phyloP scores from a whole-genome alignment of 2,329 filamentous ascomycete species.

The Lasiodiplodia sp. region DNA sequence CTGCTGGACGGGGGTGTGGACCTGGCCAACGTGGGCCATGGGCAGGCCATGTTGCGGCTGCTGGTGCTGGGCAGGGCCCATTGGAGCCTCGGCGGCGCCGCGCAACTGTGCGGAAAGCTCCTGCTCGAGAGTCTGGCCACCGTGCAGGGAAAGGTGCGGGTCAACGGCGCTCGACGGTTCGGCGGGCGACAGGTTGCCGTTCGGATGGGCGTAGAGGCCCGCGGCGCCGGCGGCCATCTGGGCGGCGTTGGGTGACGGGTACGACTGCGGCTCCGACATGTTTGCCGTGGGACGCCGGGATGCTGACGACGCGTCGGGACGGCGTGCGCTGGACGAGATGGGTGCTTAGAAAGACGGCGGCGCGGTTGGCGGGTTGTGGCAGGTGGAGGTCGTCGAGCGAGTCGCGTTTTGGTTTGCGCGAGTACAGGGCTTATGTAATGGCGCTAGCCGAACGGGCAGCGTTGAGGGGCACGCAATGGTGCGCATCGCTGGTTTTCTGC shows the following conservation, averaged over 20 bases:
- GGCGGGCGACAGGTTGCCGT: constrained; percentile 39
- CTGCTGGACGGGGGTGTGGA: constrained; percentile 44
- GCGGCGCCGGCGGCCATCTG: constrained; percentile 42
- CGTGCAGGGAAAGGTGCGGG: constrained; percentile 35
- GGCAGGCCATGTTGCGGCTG: constrained; percentile 39
- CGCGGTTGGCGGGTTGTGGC: constrained; percentile 34
- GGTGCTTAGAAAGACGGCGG: constrained; percentile 32
- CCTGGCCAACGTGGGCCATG: constrained; percentile 43
- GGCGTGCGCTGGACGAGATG: constrained; percentile 27
- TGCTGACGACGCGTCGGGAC: constrained; percentile 34
- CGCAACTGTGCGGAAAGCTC: constrained; percentile 44
- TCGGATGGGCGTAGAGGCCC: constrained; percentile 46
- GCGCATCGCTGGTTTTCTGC: neutral
- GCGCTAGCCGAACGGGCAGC: constrained; percentile 30
- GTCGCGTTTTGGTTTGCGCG: constrained; percentile 28
- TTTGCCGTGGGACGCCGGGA: constrained; percentile 39
- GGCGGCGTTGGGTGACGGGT: constrained; percentile 43
- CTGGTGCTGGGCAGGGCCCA: constrained; percentile 39
- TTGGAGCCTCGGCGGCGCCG: constrained; percentile 40
- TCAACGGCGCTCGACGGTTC: constrained; percentile 27
- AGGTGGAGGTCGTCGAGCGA: constrained; percentile 35
- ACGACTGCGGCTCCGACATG: constrained; percentile 33
- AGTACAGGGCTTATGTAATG: constrained; percentile 30
- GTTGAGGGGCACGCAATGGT: constrained; percentile 20
- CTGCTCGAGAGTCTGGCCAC: constrained; percentile 42